Evolutionary conservation across 1,139 yeast genomes (phyloP).

Genomic region (Blastobotrys arbuscula): DNA sequence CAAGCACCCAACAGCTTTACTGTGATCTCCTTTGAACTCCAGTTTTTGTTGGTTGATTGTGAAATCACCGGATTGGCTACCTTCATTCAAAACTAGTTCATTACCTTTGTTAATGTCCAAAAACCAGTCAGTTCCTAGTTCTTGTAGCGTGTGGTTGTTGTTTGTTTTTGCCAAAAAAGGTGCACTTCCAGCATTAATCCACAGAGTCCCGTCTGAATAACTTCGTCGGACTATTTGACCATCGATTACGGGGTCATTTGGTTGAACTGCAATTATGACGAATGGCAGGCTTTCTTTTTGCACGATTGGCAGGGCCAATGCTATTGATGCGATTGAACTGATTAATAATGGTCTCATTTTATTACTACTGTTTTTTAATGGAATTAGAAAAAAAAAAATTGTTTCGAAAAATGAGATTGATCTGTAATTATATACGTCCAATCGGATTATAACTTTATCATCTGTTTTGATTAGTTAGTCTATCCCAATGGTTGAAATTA

Average conservation of each 20-base stretch:
- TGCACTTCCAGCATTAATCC: constrained; percentile 6
- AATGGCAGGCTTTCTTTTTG: constrained; percentile 9
- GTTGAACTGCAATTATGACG: constrained; percentile 1
- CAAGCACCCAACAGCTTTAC: constrained; percentile 2
- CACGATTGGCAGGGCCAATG: constrained; percentile 1
- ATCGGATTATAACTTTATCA: too few relatives aligned
- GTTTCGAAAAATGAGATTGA: too few relatives aligned
- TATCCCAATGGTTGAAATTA: too few relatives aligned
- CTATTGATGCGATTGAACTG: not conserved
- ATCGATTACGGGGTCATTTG: constrained; percentile 6
- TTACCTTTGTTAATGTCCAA: not conserved
- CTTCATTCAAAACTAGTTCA: not conserved
- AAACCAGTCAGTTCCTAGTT: constrained; percentile 2
- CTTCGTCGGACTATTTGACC: constrained; percentile 1
- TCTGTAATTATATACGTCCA: too few relatives aligned
- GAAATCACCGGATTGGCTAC: not conserved
- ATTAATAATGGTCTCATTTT: not conserved
- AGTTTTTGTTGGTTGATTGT: not conserved
- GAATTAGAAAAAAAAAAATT: not conserved
- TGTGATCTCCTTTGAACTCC: not conserved
- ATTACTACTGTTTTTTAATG: not conserved
- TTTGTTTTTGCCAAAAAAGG: constrained; percentile 5
- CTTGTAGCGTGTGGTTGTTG: constrained; percentile 1
- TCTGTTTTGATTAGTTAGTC: too few relatives aligned
- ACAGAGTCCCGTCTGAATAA: constrained; percentile 8